A percentile compares a stretch with the other conserved stretches of the same genome.
Evolutionary conservation across 345 rosid genomes (phyloP).

Genomic region (Ailanthus altissimus): DNA sequence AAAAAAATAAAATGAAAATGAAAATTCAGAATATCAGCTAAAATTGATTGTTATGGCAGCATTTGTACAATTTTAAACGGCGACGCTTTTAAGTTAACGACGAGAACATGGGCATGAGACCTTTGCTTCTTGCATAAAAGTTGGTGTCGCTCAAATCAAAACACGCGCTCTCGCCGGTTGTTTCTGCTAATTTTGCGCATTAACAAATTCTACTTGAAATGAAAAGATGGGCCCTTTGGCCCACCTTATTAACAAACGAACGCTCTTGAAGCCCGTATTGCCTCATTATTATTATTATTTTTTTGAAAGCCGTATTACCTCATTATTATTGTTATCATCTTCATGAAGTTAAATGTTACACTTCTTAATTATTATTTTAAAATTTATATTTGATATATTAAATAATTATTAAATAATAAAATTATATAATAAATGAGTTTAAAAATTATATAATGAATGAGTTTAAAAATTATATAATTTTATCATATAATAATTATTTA

Average conservation of each 20-base stretch:
- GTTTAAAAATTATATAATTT: no score
- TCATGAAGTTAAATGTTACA: no score
- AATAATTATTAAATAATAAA: no score
- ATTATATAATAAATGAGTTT: no score
- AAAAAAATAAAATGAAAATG: neutral
- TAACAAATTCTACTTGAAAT: neutral
- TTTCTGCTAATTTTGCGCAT: neutral
- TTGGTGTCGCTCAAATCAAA: neutral
- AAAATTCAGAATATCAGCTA: neutral
- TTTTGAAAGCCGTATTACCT: no score
- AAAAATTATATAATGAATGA: no score
- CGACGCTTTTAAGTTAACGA: neutral
- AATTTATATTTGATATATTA: no score
- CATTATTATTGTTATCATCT: no score
- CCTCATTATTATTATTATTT: no score
- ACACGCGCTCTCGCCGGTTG: conserved; percentile 11
- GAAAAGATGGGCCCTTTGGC: neutral
- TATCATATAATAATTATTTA: no score
- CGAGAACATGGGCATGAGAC: neutral
- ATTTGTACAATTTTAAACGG: neutral
- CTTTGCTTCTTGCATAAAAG: neutral
- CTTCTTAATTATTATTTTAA: no score
- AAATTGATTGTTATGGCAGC: neutral
- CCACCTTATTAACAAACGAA: no score
- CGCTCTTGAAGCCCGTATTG: neutral